Evolutionary conservation across 2,329 filamentous ascomycete species (phyloP), one percentile per base, ranked within the genome.

Genomic region (Fusarium sp.): DNA sequence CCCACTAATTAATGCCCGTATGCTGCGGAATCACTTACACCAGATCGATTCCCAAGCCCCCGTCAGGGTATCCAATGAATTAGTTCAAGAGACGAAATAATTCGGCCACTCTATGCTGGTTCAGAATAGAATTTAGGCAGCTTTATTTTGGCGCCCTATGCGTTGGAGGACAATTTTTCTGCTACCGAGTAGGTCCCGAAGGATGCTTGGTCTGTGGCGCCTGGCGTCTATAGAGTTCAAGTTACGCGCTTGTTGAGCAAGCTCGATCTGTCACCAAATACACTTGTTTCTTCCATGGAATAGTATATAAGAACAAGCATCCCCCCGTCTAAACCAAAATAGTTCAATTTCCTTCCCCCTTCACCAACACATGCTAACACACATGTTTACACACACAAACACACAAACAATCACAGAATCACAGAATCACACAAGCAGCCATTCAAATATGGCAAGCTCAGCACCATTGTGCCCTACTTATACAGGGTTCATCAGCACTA

Each of bases 401-500:
- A 38, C 34, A 38, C 34, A 38, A 38, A 38, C 34, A 38, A 38
- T 7, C 34, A 38, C 34, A 38, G 34, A 38, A 38, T 38, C 34
- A 38, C 34, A 38, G 18, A n/a, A 38, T 38, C 34, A 45, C 43
- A 49, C 45, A 27, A 49, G 8, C 27, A 30, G n/a, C 42, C 20
- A 24, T 16, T 34, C 22, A 43, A 25, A 16, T 16, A 54, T 44
- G 25, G 10, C 52, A 30, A 47, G 8, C 18, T 11, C 42, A 38
- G 34, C 34, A 15, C 77, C 79, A 20, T 81, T 92, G 73, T 82
- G 85, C 70, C 89, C 91, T 30, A 93, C 91, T 25, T 93, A 87
- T 79, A 81, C 81, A n/a, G 91, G 91, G 12, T 89, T 89, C 76
- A 86, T 94, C 51, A 82, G 84, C n/a, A 89, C 86, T 12, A 93